These are phyloP conservation scores for Colletotrichum sp. DNA, from an alignment of 2,329 filamentous ascomycete species.

Conservation along the genomic window DNA sequence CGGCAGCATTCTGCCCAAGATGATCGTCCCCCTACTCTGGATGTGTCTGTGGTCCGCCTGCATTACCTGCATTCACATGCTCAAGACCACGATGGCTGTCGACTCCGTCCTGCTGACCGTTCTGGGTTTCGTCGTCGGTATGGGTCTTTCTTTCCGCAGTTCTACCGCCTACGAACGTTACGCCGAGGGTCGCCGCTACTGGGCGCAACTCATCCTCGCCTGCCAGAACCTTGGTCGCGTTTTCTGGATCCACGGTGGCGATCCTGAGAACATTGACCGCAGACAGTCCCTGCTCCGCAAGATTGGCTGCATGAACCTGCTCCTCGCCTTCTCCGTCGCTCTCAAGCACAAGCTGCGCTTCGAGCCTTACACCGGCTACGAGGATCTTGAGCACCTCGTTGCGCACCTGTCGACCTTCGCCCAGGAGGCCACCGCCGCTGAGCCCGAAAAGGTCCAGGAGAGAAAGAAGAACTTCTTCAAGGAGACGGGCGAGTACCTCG, in stretches of 20 bases:
- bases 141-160: constrained; percentile 78
- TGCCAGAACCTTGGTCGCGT: constrained; percentile 73
- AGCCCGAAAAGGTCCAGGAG: constrained; percentile 31
- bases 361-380: constrained; percentile 80
- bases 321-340: constrained; percentile 77
- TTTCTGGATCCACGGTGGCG: constrained; percentile 83
- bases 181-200: constrained; percentile 67
- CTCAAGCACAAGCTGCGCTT: constrained; percentile 86
- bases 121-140: constrained; percentile 80
- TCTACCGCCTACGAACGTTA: constrained; percentile 80
- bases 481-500: constrained; percentile 72
- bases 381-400: constrained; percentile 73
- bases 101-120: constrained; percentile 71
- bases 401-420: constrained; percentile 79
- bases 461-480: constrained; percentile 63
- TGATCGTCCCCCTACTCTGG: constrained; percentile 72
- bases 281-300: constrained; percentile 76
- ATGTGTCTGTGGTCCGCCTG: constrained; percentile 69
- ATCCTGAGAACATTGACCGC: constrained; percentile 48
- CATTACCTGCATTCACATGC: constrained; percentile 62
- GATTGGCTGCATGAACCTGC: constrained; percentile 76
- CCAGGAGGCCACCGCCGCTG: constrained; percentile 51
- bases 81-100: constrained; percentile 41
- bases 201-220: constrained; percentile 66
- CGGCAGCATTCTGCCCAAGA: constrained; percentile 75